Base-by-base conservation (phyloP, 2,329 filamentous ascomycete species). In the Fusarium albidum region DNA sequence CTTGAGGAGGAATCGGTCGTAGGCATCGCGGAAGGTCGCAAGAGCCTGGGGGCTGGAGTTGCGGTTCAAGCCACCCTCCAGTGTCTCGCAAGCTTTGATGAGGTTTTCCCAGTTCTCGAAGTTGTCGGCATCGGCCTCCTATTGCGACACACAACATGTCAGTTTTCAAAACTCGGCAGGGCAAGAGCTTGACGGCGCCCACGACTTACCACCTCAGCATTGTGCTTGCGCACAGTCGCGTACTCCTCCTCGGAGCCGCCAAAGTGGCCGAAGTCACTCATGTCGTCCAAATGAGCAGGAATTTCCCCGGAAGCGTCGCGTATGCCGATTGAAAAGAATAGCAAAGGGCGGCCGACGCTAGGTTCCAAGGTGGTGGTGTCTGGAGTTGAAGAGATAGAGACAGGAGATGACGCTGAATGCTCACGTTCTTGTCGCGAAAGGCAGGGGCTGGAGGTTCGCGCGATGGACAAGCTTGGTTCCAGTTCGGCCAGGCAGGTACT, bases 11-110 rank as follows among this genome's bases (percentile, higher is more conserved):
- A 99, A 96, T 40, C 90, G 86, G 73, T 99, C 93, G 78, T 96
- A 98, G 58, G 91, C 86, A 73, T 91, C 87, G 74, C 95, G 89
- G 49, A 92, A 89, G 10, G 92, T 88, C 15, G 92, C 88, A 66
- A 99, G 92, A 25, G 95, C 91, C 69, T 96, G 91, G 1, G 95
- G 93, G 71, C 91, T 97, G 34, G 95, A 98, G 77, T 99, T 99
- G 66, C 95, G 90, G 72, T 96, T 97, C 59, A 99, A 84, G 51
- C 94, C 95, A 56, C 93, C 94, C 70, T 99, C 95, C 59, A 96
- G 87, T 43, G 82, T 81, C 73, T 97, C 92, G 63, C 89, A 91
- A 42, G 88, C 87, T 66, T 87, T 87, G 63, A 97, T 87, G 50
- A 98, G 85, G 73, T 92, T 94, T 75, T 98, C 94, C 95, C 95